Conservation (phyloP, 768 basidiomycete genomes). For the Kockovaella imperatae region DNA sequence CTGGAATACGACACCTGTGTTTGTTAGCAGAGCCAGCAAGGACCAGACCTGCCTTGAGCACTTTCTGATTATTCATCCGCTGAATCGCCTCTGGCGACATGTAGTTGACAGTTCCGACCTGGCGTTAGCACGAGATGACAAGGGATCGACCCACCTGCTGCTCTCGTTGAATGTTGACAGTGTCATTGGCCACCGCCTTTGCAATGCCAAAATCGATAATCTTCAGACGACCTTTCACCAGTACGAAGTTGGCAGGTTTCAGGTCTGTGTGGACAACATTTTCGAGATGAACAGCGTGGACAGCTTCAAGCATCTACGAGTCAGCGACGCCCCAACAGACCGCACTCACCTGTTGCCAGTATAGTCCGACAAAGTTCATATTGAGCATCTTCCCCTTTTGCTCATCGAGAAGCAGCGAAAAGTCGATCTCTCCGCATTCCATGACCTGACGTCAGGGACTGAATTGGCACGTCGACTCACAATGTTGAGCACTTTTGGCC, state of each 20-base stretch:
- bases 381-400: conserved; percentile 76
- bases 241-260: conserved; percentile 96
- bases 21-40: not conserved
- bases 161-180: conserved; percentile 94
- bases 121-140: conserved; percentile 2
- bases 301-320: conserved; percentile 87
- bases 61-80: conserved; percentile 58
- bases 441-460: conserved; percentile 54
- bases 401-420: conserved; percentile 73
- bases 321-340: not conserved
- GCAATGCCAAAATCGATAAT: conserved; percentile 99
- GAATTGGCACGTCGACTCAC: conserved; percentile 27
- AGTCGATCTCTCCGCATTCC: conserved; percentile 93
- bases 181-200: conserved; percentile 96
- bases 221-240: conserved; percentile 90
- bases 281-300: conserved; percentile 96
- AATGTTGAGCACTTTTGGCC: conserved; percentile 55
- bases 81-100: conserved; percentile 99
- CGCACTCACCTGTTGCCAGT: conserved; percentile 82
- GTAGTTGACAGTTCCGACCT: conserved; percentile 97
- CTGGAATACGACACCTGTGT: conserved; percentile 70
- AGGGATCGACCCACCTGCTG: conserved; percentile 63
- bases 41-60: conserved; percentile 60
- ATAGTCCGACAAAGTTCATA: conserved; percentile 89
- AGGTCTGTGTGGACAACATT: conserved; percentile 98